Evolutionary conservation across 23 red algal genomes (phyloP), one percentile per base, ranked within the genome.

Genomic region (Chondrus crispus): DNA sequence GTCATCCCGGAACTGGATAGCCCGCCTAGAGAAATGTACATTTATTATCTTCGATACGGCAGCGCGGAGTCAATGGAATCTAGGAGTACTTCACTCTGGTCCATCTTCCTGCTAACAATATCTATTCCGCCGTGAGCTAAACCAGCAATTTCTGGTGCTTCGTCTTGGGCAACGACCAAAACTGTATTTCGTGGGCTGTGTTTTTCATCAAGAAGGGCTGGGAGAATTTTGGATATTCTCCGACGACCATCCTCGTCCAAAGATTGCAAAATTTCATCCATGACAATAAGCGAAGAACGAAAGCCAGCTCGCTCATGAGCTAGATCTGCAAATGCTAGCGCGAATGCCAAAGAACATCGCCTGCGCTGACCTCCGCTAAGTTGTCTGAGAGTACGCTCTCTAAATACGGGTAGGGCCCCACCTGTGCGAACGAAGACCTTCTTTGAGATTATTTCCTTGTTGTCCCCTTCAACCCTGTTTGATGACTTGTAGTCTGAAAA

Each of bases 221-320:
- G 85, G 13, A 97, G 49, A 38, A 85, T 19, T 19, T 53, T 60
- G 8, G 90, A 80, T 55, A 97, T 88, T 29, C 85, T 46, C 4
- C 85, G 84, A 40, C 89, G 68, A 19, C 95, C 95, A 63, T 97
- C 95, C 9, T 76, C 49, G 49, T 97, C 95, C 22, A 97, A 81
- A 41, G 86, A 77, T 70, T 93, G 89, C 2, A 97, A 69, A 19
- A 88, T 80, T 57, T 97, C 95, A 80, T 97, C 95, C 62, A 97
- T 52, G n/a, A 97, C 95, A 18, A 97, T 47, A 9, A 97, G 48
- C 43, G 92, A 89, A 18, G 80, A 88, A 37, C 50, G 72, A 74
- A 85, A 97, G 2, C 95, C 95, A 45, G 86, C 82, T 29, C 90
- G 88, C 48, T 85, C 74, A 62, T 68, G 58, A 33, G 81, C 54